Evolutionary conservation across 768 basidiomycete genomes (phyloP).

Genomic region (Auriculariales sp.): DNA sequence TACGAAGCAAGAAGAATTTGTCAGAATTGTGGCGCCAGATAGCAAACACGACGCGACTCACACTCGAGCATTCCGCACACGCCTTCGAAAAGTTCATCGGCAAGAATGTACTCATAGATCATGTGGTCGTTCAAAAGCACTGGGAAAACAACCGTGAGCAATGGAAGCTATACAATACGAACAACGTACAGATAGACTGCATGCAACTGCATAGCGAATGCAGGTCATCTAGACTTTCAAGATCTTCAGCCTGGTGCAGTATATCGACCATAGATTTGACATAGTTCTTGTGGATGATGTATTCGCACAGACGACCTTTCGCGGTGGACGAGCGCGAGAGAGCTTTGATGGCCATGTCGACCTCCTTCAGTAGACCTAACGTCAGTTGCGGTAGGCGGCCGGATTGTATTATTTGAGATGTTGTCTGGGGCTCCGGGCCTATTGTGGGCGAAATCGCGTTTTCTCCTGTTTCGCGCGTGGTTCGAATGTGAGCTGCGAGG

Average conservation of each 20-base stretch:
- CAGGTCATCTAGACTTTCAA: conserved; percentile 80
- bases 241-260: conserved; percentile 78
- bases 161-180: not conserved
- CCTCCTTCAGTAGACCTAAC: conserved; percentile 62
- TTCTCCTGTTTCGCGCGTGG: not conserved
- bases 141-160: conserved; percentile 16
- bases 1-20: conserved; percentile 17
- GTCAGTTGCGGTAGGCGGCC: conserved; percentile 65
- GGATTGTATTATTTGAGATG: conserved; percentile 49
- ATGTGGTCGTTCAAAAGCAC: conserved; percentile 91
- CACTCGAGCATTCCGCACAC: conserved; percentile 97
- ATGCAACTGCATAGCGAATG: conserved; percentile 85
- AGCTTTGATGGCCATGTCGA: conserved; percentile 64
- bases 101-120: conserved; percentile 88
- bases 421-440: conserved; percentile 38
- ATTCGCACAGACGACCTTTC: conserved; percentile 80
- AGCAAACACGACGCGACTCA: conserved; percentile 23
- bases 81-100: conserved; percentile 83
- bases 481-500: not conserved
- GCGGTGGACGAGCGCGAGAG: conserved; percentile 56
- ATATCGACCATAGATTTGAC: conserved; percentile 76
- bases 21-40: conserved; percentile 9
- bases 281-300: conserved; percentile 80
- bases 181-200: conserved; percentile 80
- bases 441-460: conserved; percentile 39